phyloP scores from a whole-genome alignment of 2,329 filamentous ascomycete species.

The Scedosporium boydii region DNA sequence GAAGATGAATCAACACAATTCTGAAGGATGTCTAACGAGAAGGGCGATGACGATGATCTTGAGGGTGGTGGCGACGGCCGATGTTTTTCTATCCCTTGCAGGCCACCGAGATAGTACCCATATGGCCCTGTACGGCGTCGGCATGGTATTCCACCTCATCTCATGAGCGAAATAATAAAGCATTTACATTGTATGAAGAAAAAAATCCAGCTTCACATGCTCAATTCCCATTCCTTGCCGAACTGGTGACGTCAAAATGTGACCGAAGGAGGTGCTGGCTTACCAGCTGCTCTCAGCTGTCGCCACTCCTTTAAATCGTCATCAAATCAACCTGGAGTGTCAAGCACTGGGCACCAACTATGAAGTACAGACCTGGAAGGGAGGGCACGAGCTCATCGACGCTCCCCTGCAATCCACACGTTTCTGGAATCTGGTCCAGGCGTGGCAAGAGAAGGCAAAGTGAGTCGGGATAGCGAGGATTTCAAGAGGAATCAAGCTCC shows the following conservation, averaged over 20 bases:
- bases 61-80: too few species aligned
- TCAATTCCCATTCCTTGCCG: too few species aligned
- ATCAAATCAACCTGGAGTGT: neutral
- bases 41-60: too few species aligned
- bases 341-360: too few species aligned
- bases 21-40: neutral
- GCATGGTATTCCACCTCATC: too few species aligned
- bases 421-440: neutral
- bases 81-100: too few species aligned
- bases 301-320: neutral
- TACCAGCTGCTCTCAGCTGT: neutral
- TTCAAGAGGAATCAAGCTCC: neutral
- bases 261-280: neutral
- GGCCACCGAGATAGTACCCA: too few species aligned
- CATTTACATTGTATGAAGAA: too few species aligned
- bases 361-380: neutral
- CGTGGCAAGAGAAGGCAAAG: neutral
- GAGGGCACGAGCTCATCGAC: neutral
- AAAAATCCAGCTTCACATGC: too few species aligned
- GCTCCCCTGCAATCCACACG: neutral
- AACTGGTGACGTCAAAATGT: neutral
- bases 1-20: neutral
- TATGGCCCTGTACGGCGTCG: too few species aligned
- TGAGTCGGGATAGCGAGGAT: neutral
- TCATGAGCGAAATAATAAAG: too few species aligned